Percentiles rank a stretch among this genome's conserved stretches.
phyloP scores from a whole-genome alignment of 2,329 filamentous ascomycete genomes.

The Thyridium curvatum region DNA sequence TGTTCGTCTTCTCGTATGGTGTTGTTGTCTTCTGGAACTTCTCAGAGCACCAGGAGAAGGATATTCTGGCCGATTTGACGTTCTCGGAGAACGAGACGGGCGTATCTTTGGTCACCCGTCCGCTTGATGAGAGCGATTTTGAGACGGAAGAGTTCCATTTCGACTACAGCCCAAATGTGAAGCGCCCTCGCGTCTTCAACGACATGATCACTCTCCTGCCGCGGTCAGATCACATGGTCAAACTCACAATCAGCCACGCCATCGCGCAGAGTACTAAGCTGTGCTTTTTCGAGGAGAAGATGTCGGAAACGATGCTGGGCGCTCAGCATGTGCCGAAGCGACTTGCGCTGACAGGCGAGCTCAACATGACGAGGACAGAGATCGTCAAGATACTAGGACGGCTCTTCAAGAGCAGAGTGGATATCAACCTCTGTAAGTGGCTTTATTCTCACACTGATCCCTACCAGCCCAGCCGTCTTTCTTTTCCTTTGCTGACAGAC shows the following conservation, averaged over 20 bases:
- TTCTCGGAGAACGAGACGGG: constrained; percentile 69
- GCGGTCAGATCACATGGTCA: constrained; percentile 94
- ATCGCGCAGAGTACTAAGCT: constrained; percentile 97
- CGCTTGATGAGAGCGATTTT: constrained; percentile 82
- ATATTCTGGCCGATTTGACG: constrained; percentile 88
- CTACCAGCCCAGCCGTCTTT: background rate
- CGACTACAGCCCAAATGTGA: constrained; percentile 83
- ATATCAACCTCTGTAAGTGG: constrained; percentile 95
- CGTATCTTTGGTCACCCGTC: constrained; percentile 65
- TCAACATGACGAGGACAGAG: constrained; percentile 87
- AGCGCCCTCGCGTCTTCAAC: constrained; percentile 89
- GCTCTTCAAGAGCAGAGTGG: constrained; percentile 88
- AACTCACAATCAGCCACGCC: constrained; percentile 93
- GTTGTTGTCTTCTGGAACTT: constrained; percentile 99
- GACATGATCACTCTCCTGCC: constrained; percentile 98
- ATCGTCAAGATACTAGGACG: constrained; percentile 88
- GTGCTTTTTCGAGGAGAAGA: constrained; percentile 91
- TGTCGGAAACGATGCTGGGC: constrained; percentile 89
- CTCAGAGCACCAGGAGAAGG: constrained; percentile 90
- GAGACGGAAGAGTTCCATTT: constrained; percentile 99
- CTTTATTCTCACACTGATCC: background rate
- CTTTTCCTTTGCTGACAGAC: background rate
- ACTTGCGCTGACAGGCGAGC: constrained; percentile 79
- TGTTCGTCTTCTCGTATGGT: constrained; percentile 96
- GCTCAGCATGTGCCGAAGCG: constrained; percentile 88